Evolutionary conservation across 495 filamentous ascomycete species (phyloP), one percentile per base, ranked within the genome.

Genomic region (Opeltia flavorubescens): DNA sequence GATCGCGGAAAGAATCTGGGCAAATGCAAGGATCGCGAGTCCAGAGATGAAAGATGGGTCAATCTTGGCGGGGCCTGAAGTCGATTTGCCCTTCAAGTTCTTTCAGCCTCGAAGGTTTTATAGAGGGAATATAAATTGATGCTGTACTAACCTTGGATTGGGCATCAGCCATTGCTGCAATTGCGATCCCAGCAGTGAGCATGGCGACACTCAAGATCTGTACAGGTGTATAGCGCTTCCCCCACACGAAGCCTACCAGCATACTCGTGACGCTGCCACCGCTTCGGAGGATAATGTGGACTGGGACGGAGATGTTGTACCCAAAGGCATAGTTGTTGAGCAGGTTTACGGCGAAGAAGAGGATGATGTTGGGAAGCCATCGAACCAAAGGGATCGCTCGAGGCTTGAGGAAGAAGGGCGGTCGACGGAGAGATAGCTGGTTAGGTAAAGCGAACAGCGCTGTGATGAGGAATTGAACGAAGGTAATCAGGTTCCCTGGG

Each of bases 321-420:
- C 85, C 88, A 60, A 99, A 96, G 5, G 91, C 91, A 70, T 88
- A 89, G 56, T 99, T 99, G 66, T 99, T 99, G 48, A 96, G 66
- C 38, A 95, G 71, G 54, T 94, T 95, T 57, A 95, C 88, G 45
- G 74, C 72, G 55, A 93, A 87, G 66, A 95, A 96, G 46, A 95
- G 76, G 2, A 79, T 63, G n/a, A 94, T 94, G 55, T 93, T 91
- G 47, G 86, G 66, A 40, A 85, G 55, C 89, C 89, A 95, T 53
- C 84, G 82, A 42, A 71, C 70, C 33, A 96, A 68, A 0, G 91
- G 93, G 20, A 95, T 84, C n/a, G 71, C 74, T 50, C 85, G 87
- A 15, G 72, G 74, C 53, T 75, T 81, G 31, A 94, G 66, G 58
- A 84, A 86, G 46, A 81, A 75, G 34, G 59, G 65, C 15, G 68